These are phyloP conservation scores for Trichoderma simmonsii DNA, from an alignment of 2,329 filamentous ascomycete species.

Conservation along the genomic window DNA sequence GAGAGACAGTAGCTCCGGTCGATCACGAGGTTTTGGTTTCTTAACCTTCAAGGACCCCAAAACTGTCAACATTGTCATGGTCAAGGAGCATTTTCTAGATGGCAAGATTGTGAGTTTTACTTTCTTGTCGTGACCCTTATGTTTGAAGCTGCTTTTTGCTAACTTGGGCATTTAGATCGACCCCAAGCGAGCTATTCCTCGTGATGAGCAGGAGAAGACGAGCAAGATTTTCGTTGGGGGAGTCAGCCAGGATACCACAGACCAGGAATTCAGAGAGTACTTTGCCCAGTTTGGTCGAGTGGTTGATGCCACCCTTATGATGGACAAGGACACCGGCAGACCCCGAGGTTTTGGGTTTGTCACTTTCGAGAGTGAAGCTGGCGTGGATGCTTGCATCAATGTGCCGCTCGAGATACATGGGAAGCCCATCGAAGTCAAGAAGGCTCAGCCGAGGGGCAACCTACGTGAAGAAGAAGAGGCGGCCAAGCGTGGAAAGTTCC, in stretches of 20 bases:
- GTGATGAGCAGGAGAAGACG: conserved; percentile 96
- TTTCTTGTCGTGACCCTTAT: not conserved
- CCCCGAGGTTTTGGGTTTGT: conserved; percentile 97
- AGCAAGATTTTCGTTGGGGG: conserved; percentile 99
- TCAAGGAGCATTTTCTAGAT: conserved; percentile 97
- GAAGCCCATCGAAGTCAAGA: conserved; percentile 97
- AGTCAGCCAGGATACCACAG: conserved; percentile 94
- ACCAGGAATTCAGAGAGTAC: conserved; percentile 93
- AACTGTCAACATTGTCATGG: conserved; percentile 98
- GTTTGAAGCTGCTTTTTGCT: conserved; percentile 19
- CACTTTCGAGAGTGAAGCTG: conserved; percentile 93
- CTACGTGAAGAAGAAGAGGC: conserved; percentile 84
- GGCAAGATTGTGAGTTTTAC: conserved; percentile 83
- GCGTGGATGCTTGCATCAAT: conserved; percentile 86
- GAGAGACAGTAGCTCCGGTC: conserved; percentile 89
- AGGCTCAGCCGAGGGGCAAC: conserved; percentile 92
- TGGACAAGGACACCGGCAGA: conserved; percentile 98
- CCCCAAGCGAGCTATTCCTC: conserved; percentile 92
- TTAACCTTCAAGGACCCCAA: conserved; percentile 97
- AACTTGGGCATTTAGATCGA: conserved; percentile 67
- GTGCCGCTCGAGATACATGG: conserved; percentile 86
- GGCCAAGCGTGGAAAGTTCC: conserved; percentile 59
- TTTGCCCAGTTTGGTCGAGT: conserved; percentile 96
- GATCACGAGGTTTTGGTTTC: conserved; percentile 95
- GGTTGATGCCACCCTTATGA: conserved; percentile 97